Evolutionary conservation across 768 basidiomycete genomes (phyloP).

Genomic region (Lepiota venenata): DNA sequence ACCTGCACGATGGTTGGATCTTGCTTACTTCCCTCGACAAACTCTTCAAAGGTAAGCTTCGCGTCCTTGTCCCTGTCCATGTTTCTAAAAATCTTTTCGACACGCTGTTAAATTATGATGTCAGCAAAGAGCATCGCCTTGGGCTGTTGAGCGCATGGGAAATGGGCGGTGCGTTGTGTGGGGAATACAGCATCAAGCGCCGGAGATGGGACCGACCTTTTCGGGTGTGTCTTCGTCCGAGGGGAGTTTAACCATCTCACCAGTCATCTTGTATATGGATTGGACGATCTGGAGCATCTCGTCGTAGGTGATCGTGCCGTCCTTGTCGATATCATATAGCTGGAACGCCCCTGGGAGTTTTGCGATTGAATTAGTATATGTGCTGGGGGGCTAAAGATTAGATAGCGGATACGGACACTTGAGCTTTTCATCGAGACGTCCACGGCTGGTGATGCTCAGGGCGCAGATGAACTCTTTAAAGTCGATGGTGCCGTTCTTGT

Average conservation of each 20-base stretch:
- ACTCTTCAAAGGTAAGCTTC: constrained; percentile 92
- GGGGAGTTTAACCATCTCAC: constrained; percentile 98
- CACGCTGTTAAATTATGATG: constrained; percentile 61
- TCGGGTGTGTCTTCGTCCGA: constrained; percentile 99
- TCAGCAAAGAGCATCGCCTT: constrained; percentile 12
- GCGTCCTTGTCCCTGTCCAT: constrained; percentile 98
- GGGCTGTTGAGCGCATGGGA: neutral
- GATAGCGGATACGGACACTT: constrained; percentile 69
- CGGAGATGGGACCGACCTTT: constrained; percentile 57
- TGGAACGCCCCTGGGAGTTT: constrained; percentile 90
- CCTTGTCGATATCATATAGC: constrained; percentile 97
- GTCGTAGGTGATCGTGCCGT: constrained; percentile 96
- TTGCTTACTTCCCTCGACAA: constrained; percentile 97
- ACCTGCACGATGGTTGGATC: constrained; percentile 99
- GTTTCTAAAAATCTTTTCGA: constrained; percentile 96
- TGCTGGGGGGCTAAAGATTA: neutral
- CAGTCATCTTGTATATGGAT: constrained; percentile 99
- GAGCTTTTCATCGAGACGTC: constrained; percentile 94
- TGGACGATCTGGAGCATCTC: constrained; percentile 99
- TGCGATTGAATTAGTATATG: constrained; percentile 16
- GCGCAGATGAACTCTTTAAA: constrained; percentile 99
- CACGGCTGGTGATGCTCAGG: constrained; percentile 90
- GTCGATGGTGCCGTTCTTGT: constrained; percentile 96
- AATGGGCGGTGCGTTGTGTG: neutral
- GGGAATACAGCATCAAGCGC: neutral